Evolutionary conservation across 2,329 filamentous ascomycete genomes (phyloP).

Genomic region (Lasiodiplodia hormozganensis): DNA sequence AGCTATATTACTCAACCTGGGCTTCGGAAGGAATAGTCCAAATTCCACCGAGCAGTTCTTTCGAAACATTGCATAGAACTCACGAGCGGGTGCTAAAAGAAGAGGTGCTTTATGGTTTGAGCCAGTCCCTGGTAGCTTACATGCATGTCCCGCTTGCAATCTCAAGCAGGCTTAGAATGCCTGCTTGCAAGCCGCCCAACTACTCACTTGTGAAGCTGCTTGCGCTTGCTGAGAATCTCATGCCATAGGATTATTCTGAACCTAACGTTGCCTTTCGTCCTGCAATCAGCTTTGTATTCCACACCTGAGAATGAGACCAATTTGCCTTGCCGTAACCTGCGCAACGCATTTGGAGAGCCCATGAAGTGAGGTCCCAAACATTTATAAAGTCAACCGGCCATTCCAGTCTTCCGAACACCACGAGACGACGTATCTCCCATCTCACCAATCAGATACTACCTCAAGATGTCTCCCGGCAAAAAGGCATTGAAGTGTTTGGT

Average conservation of each 20-base stretch:
- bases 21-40: not conserved
- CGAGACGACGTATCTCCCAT: not conserved
- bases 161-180: not conserved
- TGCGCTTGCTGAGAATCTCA: not conserved
- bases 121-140: not conserved
- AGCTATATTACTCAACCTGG: not conserved
- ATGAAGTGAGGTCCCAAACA: not conserved
- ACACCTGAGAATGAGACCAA: too few species aligned
- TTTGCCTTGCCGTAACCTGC: too few species aligned
- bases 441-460: not conserved
- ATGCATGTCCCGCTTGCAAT: slow-evolving; percentile 2
- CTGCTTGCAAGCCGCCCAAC: too few species aligned
- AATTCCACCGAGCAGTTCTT: not conserved
- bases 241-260: not conserved
- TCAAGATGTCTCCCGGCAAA: slow-evolving; percentile 9
- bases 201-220: too few species aligned
- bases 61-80: not conserved
- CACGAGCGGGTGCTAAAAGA: not conserved
- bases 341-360: not conserved
- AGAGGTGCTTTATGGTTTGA: not conserved
- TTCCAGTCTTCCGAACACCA: not conserved
- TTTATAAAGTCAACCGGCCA: not conserved
- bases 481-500: slow-evolving; percentile 12
- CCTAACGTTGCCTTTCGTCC: too few species aligned
- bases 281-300: too few species aligned